Conservation (phyloP, 148 eudicot species). For the Rhododendron griersonianum region DNA sequence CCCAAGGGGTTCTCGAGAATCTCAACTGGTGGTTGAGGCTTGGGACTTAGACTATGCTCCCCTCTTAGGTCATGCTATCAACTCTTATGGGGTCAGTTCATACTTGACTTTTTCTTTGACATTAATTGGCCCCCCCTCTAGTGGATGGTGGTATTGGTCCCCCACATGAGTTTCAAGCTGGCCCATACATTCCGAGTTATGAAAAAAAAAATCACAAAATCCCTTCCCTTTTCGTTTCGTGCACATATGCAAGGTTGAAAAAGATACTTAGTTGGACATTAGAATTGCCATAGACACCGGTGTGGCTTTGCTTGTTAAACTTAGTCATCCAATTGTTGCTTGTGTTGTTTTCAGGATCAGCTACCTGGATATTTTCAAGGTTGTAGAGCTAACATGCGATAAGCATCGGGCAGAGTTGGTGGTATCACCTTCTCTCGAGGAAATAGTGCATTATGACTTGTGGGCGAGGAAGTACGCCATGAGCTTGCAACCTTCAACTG, state of each 20-base stretch:
- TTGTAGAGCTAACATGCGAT: slow-evolving; percentile 89
- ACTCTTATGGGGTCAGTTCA: not conserved
- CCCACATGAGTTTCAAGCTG: not conserved
- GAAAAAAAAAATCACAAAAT: not conserved
- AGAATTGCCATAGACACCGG: not conserved
- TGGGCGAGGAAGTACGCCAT: slow-evolving; percentile 96
- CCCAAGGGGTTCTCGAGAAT: not conserved
- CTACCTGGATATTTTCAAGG: slow-evolving; percentile 89
- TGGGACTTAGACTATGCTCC: not conserved
- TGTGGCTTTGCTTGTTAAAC: not conserved
- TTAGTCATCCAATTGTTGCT: not conserved
- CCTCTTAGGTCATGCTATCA: not conserved
- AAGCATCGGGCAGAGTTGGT: slow-evolving; percentile 77
- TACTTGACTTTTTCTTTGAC: not conserved
- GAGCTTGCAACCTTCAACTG: slow-evolving; percentile 46
- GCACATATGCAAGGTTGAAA: not conserved
- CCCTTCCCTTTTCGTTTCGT: not conserved
- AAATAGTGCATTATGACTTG: slow-evolving; percentile 79
- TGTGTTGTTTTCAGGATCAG: slow-evolving; percentile 52
- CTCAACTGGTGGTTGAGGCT: not conserved
- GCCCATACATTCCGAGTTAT: not conserved
- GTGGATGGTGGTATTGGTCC: not conserved
- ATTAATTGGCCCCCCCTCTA: not conserved
- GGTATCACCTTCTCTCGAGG: slow-evolving; percentile 73
- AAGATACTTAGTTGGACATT: not conserved